These are phyloP conservation scores for Collybia sordida DNA, from an alignment of 768 basidiomycete genomes.

Conservation along the genomic window DNA sequence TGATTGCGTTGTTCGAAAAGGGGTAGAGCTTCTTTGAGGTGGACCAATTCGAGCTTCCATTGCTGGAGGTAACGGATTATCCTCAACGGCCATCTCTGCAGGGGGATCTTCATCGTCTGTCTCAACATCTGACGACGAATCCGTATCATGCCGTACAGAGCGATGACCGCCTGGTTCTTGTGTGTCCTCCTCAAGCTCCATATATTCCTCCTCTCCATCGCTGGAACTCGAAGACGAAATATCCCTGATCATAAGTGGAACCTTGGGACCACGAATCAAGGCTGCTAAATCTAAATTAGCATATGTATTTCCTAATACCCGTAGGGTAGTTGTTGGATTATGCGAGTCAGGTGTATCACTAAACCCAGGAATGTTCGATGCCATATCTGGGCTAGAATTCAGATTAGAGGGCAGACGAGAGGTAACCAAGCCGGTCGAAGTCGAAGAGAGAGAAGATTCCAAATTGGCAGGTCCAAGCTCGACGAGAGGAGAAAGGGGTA, in stretches of 20 bases:
- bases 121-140: conserved; percentile 30
- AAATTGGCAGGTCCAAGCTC: too few species aligned
- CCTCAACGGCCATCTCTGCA: conserved; percentile 2
- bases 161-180: conserved; percentile 21
- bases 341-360: conserved; percentile 7
- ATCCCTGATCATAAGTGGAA: conserved; percentile 27
- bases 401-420: too few species aligned
- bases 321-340: conserved; percentile 14
- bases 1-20: conserved; percentile 8
- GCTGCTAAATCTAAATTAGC: conserved; percentile 33
- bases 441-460: not conserved
- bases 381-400: too few species aligned
- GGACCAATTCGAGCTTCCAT: not conserved
- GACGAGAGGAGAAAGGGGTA: not conserved
- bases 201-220: conserved; percentile 35
- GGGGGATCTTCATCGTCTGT: conserved; percentile 33
- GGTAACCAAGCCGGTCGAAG: not conserved
- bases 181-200: conserved; percentile 33
- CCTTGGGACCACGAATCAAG: conserved; percentile 37
- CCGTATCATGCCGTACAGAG: conserved; percentile 21
- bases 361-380: conserved; percentile 3
- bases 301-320: conserved; percentile 22
- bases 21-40: too few species aligned
- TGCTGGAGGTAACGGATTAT: too few species aligned
- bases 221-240: conserved; percentile 39